Evolutionary conservation across 2,329 filamentous ascomycete species (phyloP), one percentile per base, ranked within the genome.

Genomic region (Fusarium papillatum): DNA sequence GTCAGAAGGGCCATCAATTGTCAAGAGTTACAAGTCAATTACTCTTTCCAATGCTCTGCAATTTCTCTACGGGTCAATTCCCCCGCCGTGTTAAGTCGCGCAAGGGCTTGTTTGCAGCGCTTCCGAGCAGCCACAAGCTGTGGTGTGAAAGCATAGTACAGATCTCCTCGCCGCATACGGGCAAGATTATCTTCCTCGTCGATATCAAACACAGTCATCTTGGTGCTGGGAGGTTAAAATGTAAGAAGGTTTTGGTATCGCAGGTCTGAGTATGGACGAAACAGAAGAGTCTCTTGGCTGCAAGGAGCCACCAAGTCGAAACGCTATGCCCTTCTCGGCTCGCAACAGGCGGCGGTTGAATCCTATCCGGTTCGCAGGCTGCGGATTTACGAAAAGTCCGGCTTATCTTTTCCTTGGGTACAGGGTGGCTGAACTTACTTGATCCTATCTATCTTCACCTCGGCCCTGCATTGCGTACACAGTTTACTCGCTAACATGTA

Each of bases 131-230:
- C 90, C 3, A 90, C 84, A 6, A 97, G 85, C 39, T 93, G 90
- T 0, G 94, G 93, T 1, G 90, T 90, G 80, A 96, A 96, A 50
- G 93, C 91, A 77, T 92, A 89, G 83, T 95, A 96, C 14, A 96
- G 88, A 81, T 96, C 92, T 61, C 93, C 93, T 17, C 87, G 86
- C 60, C 85, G 83, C 92, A 95, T 95, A 31, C 87, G 87, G 48
- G 84, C 82, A 43, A 85, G 82, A 80, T 91, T 91, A 60, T 90
- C 88, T 48, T 79, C 82, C 9, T 82, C 82, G 62, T 87, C 82
- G 38, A 89, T 76, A 5, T 77, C 39, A 17, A 72, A 64, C 4
- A 75, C 73, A 8, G 72, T 72, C 73, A 75, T 75, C 7, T 57
- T 57, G 50, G 13, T 34, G 19, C 7, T 22, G 11, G 5, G 29